These are phyloP conservation scores for Naumovozyma baii DNA, from an alignment of 805 yeast genomes.

Conservation along the genomic window DNA sequence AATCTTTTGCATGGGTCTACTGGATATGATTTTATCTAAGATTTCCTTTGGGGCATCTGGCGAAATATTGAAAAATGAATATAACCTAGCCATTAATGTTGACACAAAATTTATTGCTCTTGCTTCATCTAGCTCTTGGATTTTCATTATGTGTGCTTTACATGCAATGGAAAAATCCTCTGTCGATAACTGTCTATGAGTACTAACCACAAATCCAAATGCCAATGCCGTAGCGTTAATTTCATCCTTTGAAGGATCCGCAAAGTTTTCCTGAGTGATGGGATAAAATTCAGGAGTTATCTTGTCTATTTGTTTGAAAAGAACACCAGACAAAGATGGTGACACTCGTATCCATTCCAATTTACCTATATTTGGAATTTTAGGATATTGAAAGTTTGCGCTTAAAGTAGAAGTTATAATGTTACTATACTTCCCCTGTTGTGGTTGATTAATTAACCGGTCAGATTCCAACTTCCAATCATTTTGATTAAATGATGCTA, in stretches of 20 bases:
- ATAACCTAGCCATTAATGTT: constrained; percentile 19
- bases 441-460: constrained; percentile 14
- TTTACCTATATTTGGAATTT: constrained; percentile 14
- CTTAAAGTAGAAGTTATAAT: constrained; percentile 25
- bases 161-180: constrained; percentile 31
- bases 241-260: constrained; percentile 13
- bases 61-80: constrained; percentile 28
- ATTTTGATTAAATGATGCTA: constrained; percentile 16
- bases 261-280: constrained; percentile 10
- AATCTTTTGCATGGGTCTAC: constrained; percentile 30
- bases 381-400: constrained; percentile 22
- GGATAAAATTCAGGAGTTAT: constrained; percentile 15
- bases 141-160: constrained; percentile 20
- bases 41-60: constrained; percentile 30
- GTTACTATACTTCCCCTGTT: constrained; percentile 19
- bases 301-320: constrained; percentile 14
- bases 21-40: constrained; percentile 29
- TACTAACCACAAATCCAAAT: constrained; percentile 28
- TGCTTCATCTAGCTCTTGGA: constrained; percentile 13
- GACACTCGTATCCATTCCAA: constrained; percentile 27
- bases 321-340: constrained; percentile 28
- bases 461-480: constrained; percentile 24
- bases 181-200: constrained; percentile 27
- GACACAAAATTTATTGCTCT: constrained; percentile 24
- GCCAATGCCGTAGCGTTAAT: constrained; percentile 28